These are phyloP conservation scores for Delitschia confertaspora DNA, from an alignment of 495 filamentous ascomycete species.

Conservation along the genomic window DNA sequence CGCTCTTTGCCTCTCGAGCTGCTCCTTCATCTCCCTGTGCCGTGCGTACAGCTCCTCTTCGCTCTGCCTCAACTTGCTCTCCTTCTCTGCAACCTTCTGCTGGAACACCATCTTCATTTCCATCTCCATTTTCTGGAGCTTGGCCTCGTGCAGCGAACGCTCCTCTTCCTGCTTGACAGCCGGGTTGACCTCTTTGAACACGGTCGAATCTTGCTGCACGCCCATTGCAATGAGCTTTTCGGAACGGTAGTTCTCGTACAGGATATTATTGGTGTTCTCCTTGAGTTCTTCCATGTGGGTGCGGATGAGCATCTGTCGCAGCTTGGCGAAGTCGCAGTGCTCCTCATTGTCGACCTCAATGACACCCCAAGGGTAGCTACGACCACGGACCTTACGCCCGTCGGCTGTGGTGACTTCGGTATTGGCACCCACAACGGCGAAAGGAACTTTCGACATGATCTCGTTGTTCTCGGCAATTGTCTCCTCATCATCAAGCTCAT, in stretches of 20 bases:
- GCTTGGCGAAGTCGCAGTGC: slow-evolving; percentile 99
- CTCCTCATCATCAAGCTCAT: slow-evolving; percentile 98
- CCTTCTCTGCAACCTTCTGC: slow-evolving; percentile 98
- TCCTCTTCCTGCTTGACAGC: slow-evolving; percentile 99
- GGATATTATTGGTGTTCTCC: slow-evolving; percentile 97
- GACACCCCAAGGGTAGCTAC: slow-evolving; percentile 94
- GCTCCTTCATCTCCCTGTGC: slow-evolving; percentile 99
- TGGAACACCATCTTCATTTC: slow-evolving; percentile 99
- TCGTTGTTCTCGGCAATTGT: slow-evolving; percentile 99
- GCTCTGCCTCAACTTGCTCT: slow-evolving; percentile 97
- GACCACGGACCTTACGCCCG: slow-evolving; percentile 91
- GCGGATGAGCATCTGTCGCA: slow-evolving; percentile 98
- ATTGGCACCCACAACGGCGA: slow-evolving; percentile 95
- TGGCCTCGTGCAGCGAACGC: slow-evolving; percentile 94
- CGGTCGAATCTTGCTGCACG: slow-evolving; percentile 93
- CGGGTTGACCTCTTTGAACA: slow-evolving; percentile 99
- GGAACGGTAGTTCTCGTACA: slow-evolving; percentile 99
- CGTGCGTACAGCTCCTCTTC: slow-evolving; percentile 97
- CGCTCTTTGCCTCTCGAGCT: slow-evolving; percentile 83
- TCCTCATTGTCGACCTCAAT: slow-evolving; percentile 99
- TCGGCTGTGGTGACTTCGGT: slow-evolving; percentile 82
- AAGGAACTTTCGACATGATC: slow-evolving; percentile 99
- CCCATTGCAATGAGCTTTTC: slow-evolving; percentile 98
- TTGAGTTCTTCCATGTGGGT: slow-evolving; percentile 99
- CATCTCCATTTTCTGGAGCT: slow-evolving; percentile 98